Conservation (phyloP, 306 rosid species). For the Vigna reflexopilosa region DNA sequence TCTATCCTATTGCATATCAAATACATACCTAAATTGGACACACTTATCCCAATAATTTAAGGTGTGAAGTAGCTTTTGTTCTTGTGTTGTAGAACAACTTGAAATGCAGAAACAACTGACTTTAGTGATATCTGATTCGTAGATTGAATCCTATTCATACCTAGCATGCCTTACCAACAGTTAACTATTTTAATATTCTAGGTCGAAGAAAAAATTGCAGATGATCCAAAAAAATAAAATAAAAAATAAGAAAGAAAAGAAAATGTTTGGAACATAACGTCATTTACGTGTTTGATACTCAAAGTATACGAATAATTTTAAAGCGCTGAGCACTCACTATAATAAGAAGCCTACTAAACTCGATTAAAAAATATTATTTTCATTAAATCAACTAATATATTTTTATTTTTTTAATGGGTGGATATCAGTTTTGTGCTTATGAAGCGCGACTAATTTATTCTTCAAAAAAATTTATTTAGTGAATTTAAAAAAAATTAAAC, state of each 20-base stretch:
- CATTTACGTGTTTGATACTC: constrained; percentile 12
- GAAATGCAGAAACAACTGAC: background rate
- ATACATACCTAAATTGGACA: background rate
- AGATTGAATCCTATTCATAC: background rate
- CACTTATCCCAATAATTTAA: background rate
- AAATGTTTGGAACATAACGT: background rate
- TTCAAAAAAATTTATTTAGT: too few species aligned
- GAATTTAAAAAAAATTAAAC: too few species aligned
- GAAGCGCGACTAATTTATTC: background rate
- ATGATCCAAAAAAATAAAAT: background rate
- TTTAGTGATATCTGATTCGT: background rate
- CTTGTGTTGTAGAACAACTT: background rate
- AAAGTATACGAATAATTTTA: background rate
- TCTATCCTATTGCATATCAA: too few species aligned
- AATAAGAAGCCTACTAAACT: background rate
- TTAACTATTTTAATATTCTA: background rate
- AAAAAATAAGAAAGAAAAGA: background rate
- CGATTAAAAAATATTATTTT: background rate
- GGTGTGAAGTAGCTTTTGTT: background rate
- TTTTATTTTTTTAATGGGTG: too few species aligned
- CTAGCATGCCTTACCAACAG: background rate
- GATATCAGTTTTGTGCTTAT: too few species aligned
- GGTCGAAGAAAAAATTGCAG: background rate
- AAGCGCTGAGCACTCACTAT: background rate
- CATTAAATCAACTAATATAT: background rate